Conservation (phyloP, 106 monocot genomes). For the Acanthochlamys bracteata region DNA sequence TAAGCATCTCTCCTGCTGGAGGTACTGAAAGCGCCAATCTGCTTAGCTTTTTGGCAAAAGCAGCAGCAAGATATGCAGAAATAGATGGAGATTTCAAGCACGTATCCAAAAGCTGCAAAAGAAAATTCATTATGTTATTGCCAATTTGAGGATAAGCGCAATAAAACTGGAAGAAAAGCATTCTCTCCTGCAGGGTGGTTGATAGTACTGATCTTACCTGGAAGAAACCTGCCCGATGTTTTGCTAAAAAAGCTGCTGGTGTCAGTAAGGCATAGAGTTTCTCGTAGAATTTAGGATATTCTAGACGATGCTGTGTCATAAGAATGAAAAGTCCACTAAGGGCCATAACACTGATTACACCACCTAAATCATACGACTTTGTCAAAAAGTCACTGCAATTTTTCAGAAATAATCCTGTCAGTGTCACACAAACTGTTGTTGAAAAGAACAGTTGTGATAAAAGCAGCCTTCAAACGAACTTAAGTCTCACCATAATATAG, state of each 20-base stretch:
- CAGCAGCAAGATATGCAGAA: conserved; percentile 92
- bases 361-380: conserved; percentile 91
- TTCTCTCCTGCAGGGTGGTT: too few relatives aligned
- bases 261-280: conserved; percentile 83
- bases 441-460: too few relatives aligned
- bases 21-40: conserved; percentile 80
- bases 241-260: conserved; percentile 82
- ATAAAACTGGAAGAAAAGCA: too few relatives aligned
- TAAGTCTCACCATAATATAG: conserved; percentile 65
- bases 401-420: conserved; percentile 11
- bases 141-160: too few relatives aligned
- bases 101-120: conserved; percentile 73
- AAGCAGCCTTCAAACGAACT: background rate
- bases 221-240: conserved; percentile 79
- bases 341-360: conserved; percentile 93
- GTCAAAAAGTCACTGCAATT: conserved; percentile 87
- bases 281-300: conserved; percentile 88
- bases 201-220: too few relatives aligned
- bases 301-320: conserved; percentile 84
- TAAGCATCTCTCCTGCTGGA: conserved; percentile 75
- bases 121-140: background rate
- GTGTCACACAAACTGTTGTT: too few relatives aligned
- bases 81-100: conserved; percentile 80
- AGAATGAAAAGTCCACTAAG: conserved; percentile 89
- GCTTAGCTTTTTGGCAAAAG: conserved; percentile 88